Percentiles rank a stretch among this genome's conserved stretches.
Evolutionary conservation across 2,329 filamentous ascomycete genomes (phyloP).

Genomic region (Paecilomyces niveus): DNA sequence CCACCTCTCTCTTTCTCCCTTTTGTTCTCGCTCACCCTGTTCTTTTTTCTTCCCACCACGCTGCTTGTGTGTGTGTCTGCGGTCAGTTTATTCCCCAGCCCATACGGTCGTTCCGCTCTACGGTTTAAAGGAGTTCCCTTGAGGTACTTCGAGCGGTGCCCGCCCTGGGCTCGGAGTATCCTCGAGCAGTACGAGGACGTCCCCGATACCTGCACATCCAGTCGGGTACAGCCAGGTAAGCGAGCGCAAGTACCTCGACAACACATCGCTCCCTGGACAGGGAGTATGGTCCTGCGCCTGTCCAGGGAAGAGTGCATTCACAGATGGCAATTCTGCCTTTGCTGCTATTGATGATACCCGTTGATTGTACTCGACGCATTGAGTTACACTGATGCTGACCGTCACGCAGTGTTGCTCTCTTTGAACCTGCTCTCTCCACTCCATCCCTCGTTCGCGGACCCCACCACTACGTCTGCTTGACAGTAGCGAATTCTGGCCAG

Average conservation of each 20-base stretch:
- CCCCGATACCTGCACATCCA: background rate
- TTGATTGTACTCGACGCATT: background rate
- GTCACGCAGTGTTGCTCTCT: background rate
- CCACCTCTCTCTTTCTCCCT: conserved; percentile 1
- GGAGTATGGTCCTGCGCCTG: background rate
- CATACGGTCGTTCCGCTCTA: background rate
- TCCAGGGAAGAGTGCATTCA: background rate
- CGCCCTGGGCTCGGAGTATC: background rate
- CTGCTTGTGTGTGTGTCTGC: background rate
- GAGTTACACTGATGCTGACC: background rate
- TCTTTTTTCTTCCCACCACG: background rate
- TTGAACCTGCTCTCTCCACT: background rate
- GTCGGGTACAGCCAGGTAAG: background rate
- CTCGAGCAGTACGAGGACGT: background rate
- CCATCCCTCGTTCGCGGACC: background rate
- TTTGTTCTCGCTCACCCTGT: background rate
- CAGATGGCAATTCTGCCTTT: background rate
- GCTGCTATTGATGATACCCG: background rate
- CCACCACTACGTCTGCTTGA: background rate
- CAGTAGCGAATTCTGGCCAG: background rate
- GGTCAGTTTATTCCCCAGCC: background rate
- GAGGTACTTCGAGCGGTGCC: background rate
- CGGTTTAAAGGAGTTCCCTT: background rate
- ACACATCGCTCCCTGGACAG: background rate
- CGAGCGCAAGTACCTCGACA: background rate